These are phyloP conservation scores for Capsaspora owczarzaki DNA, from an alignment of 78 protist species.

Conservation along the genomic window DNA sequence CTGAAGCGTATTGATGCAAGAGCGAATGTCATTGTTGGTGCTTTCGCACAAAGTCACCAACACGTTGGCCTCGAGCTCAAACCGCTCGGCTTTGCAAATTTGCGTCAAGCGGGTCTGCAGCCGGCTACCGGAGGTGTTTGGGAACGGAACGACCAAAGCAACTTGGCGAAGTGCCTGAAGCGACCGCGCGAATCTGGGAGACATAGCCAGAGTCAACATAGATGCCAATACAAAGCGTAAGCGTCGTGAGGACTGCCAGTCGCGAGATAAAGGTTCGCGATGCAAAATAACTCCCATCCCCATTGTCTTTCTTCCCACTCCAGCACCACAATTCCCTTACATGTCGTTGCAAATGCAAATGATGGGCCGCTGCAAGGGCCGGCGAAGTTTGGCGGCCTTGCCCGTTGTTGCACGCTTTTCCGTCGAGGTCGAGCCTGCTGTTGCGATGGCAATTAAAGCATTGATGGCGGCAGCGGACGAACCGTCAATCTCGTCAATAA, in stretches of 20 bases:
- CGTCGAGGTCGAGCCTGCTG: no score
- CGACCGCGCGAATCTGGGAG: background rate
- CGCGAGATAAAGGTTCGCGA: background rate
- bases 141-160: background rate
- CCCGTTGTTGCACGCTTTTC: no score
- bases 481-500: no score
- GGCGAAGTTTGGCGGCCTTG: no score
- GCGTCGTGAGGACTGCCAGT: background rate
- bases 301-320: background rate
- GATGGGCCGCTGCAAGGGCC: conserved; percentile 20
- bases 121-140: background rate
- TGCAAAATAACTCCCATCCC: background rate
- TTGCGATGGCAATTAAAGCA: no score
- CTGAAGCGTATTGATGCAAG: conserved; percentile 20
- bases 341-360: conserved; percentile 46
- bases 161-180: background rate
- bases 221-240: background rate
- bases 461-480: no score
- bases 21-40: conserved; percentile 8
- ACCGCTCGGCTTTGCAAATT: background rate
- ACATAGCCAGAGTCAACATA: background rate
- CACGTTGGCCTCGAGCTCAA: background rate
- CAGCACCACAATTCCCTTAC: conserved; percentile 2
- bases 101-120: background rate
- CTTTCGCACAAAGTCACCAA: background rate